Evolutionary conservation across 371 early-diverging fungal species (phyloP), one percentile per base, ranked within the genome.

Genomic region (Mucor circinelloides): DNA sequence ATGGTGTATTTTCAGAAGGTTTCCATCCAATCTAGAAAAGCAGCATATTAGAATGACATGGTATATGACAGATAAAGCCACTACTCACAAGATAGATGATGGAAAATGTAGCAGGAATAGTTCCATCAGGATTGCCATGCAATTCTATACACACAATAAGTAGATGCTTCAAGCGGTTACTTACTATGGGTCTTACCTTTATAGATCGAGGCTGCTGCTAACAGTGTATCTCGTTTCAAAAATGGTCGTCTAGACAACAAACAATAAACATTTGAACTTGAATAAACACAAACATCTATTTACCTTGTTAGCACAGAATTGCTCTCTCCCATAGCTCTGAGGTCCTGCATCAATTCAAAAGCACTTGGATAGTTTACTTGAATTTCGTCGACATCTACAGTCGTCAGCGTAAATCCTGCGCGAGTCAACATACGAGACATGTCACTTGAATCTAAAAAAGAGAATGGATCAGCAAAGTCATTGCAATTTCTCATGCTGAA

Each of bases 81-180:
- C 13, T 10, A 66, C 73, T 66, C 86, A 90, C 90, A 88, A 93
- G 85, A 64, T 91, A 92, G 34, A 89, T 82, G 56, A 96, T 86
- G 72, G 95, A 94, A 78, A 97, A 98, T 3, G 98, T 98, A 10
- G 98, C 98, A 6, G 98, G 97, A 27, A 97, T 85, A 1, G 91
- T 77, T 15, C 97, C 97, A 67, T 98, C 97, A 36, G 87, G 80
- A 73, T 95, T 89, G 15, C 96, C 97, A 64, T 97, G 91, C 61
- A 97, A 71, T 63, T 94, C 95, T 93, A 80, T 32, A 38, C 34
- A 34, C 34, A 3, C 34, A 34, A 40, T 60, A 38, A 42, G 60
- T 23, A 21, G 36, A 60, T 31, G 19, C 17, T 34, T 3, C 15
- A 9, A 34, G 4, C 3, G 6, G 7, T 19, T 44, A 31, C n/a